Conservation (phyloP, 768 basidiomycete species). For the Aureoboletus auriporus region DNA sequence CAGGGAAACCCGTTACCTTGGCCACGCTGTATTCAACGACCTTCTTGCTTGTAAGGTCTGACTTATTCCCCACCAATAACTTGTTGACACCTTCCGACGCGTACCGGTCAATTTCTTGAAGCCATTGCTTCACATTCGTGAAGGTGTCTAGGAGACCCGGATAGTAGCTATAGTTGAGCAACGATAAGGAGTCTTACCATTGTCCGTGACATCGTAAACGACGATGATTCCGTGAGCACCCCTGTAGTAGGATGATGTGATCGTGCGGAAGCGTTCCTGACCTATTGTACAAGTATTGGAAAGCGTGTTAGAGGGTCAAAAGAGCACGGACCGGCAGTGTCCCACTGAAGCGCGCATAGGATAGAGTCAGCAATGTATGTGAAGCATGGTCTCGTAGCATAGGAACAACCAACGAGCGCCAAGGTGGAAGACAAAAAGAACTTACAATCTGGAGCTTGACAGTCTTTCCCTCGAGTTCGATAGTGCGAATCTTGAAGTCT, state of each 20-base stretch:
- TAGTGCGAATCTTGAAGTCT: slow-evolving; percentile 98
- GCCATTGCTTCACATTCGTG: slow-evolving; percentile 93
- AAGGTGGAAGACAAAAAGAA: slow-evolving; percentile 14
- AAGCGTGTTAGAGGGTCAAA: not conserved
- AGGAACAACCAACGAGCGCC: not conserved
- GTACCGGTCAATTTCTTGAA: slow-evolving; percentile 91
- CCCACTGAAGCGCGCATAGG: slow-evolving; percentile 58
- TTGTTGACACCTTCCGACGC: slow-evolving; percentile 99
- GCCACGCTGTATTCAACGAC: slow-evolving; percentile 87
- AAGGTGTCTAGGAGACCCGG: slow-evolving; percentile 67
- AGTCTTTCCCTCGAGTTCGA: slow-evolving; percentile 97
- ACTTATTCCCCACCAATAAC: slow-evolving; percentile 97
- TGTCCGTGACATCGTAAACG: slow-evolving; percentile 98
- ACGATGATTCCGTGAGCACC: slow-evolving; percentile 98
- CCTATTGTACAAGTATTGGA: slow-evolving; percentile 42
- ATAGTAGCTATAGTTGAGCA: slow-evolving; percentile 5
- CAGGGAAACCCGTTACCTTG: slow-evolving; percentile 48
- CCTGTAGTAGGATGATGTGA: slow-evolving; percentile 99
- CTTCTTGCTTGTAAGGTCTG: slow-evolving; percentile 96
- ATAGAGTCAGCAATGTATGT: slow-evolving; percentile 10
- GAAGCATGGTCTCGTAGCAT: not conserved
- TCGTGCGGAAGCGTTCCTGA: slow-evolving; percentile 98
- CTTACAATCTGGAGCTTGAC: slow-evolving; percentile 98
- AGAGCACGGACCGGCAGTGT: slow-evolving; percentile 75
- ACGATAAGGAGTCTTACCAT: slow-evolving; percentile 44